These are phyloP conservation scores for Colletotrichum zoysiae DNA, from an alignment of 2,329 filamentous ascomycete species.

Conservation along the genomic window DNA sequence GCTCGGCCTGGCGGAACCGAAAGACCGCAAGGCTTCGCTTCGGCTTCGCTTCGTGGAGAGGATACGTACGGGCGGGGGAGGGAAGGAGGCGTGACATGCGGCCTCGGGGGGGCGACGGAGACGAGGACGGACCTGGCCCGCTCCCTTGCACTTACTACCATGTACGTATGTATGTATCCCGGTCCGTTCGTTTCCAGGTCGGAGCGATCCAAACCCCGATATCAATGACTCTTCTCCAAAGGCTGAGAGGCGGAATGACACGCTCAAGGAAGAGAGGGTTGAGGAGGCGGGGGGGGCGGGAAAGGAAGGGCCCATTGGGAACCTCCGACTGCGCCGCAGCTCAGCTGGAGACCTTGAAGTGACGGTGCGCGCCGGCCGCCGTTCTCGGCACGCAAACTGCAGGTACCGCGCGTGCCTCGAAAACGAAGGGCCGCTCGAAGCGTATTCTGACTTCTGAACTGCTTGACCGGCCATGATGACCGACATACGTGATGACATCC, in stretches of 20 bases:
- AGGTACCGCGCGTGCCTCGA: slow-evolving; percentile 13
- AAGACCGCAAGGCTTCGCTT: slow-evolving; percentile 19
- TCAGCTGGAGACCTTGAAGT: slow-evolving; percentile 10
- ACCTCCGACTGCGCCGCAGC: background rate
- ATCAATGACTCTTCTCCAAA: background rate
- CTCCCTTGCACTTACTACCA: too few relatives aligned
- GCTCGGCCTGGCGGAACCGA: slow-evolving; percentile 32
- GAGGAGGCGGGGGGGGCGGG: background rate
- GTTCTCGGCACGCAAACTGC: slow-evolving; percentile 21
- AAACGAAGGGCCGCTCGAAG: background rate
- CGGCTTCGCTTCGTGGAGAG: background rate
- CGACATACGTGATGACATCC: background rate
- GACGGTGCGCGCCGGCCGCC: background rate
- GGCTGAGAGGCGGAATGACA: background rate
- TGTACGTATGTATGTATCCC: too few relatives aligned
- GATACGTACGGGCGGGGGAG: background rate
- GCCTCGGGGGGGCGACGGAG: background rate
- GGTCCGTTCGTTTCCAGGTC: background rate
- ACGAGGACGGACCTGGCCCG: background rate
- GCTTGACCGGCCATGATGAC: background rate
- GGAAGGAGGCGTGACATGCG: background rate
- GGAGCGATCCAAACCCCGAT: background rate
- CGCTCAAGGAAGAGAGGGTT: background rate
- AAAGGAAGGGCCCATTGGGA: background rate
- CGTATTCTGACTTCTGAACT: background rate